Percentiles rank a stretch among this genome's conserved stretches.
phyloP scores from a whole-genome alignment of 495 filamentous ascomycete genomes.

The Penicillium odoratum region DNA sequence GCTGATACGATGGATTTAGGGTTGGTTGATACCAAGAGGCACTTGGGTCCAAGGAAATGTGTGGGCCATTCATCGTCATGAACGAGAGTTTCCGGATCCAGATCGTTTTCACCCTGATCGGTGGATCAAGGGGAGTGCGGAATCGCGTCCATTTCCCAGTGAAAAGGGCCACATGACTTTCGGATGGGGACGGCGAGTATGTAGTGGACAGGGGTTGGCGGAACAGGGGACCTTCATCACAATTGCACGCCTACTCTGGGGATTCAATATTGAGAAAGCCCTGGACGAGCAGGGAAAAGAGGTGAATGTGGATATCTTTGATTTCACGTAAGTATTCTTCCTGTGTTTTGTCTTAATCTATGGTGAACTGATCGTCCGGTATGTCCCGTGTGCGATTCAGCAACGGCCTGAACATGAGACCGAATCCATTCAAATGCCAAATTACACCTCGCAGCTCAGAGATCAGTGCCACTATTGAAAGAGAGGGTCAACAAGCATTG shows the following conservation, averaged over 20 bases:
- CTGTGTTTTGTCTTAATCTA: not conserved
- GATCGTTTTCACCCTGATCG: slow-evolving; percentile 34
- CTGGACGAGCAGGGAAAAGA: slow-evolving; percentile 47
- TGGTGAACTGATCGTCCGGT: slow-evolving; percentile 11
- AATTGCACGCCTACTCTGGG: slow-evolving; percentile 21
- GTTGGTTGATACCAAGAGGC: slow-evolving; percentile 21
- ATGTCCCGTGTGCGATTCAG: slow-evolving; percentile 16
- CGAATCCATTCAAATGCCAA: slow-evolving; percentile 35
- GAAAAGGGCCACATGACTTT: slow-evolving; percentile 66
- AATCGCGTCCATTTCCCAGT: slow-evolving; percentile 53
- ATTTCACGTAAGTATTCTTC: slow-evolving; percentile 39
- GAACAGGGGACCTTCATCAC: slow-evolving; percentile 41
- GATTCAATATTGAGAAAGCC: slow-evolving; percentile 38
- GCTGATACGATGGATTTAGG: slow-evolving; percentile 19
- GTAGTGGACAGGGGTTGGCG: slow-evolving; percentile 42
- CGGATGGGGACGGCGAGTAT: slow-evolving; percentile 43
- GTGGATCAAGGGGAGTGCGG: slow-evolving; percentile 32
- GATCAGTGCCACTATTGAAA: slow-evolving; percentile 51
- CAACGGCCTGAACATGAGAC: slow-evolving; percentile 42
- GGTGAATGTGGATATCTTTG: slow-evolving; percentile 48
- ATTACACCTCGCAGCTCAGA: slow-evolving; percentile 43
- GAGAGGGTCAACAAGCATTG: slow-evolving; percentile 55
- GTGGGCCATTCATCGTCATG: slow-evolving; percentile 43
- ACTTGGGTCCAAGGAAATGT: slow-evolving; percentile 31
- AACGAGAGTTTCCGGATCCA: slow-evolving; percentile 43